Base-by-base conservation (phyloP, 805 yeast genomes). In the Myxozyma geophila region DNA sequence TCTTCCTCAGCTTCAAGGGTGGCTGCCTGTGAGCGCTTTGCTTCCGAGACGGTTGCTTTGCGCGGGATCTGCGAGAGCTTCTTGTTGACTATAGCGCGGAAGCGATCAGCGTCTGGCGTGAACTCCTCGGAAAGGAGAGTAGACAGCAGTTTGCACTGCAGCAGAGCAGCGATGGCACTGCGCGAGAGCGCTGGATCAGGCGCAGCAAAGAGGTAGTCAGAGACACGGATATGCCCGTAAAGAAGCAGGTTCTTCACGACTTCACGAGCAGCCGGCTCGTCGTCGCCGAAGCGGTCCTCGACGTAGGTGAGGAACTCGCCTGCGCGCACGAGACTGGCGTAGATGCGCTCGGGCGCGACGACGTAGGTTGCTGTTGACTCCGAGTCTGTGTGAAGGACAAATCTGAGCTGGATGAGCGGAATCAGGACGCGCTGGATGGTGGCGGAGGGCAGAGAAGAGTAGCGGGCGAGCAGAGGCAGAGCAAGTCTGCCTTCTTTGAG, bases 381-480 rank as follows among this genome's bases (percentile, higher is more conserved):
- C 7, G 46, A 43, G 17, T 76, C 77, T 85, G 92, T 86, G 71
- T 85, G 85, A 28, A 82, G 82, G 9, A 90, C 86, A 74, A 96
- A 88, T 63, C 89, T 84, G 66, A 90, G 79, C 75, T 93, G 97
- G 47, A 92, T 80, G 70, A 93, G 77, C 7, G 92, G 83, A 4
- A 90, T 96, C 49, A 93, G 78, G 0, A 89, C 80, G 40, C 87
- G 83, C 67, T 86, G 86, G 19, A 90, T 84, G 13, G 82, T 76
- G 13, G 82, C 74, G 0, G 78, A 58, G 0, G 87, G 82, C 54
- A 88, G 73, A 8, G 77, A 75, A 1, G 87, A 78, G 57, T 77
- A 76, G 35, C 75, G 73, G 49, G 81, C 74, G 23, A 92, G 69
- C 54, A 89, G 91, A 28, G 74, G 74, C 1, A 87, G 79, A 0